Evolutionary conservation across 306 rosid species (phyloP), one percentile per base, ranked within the genome.

Genomic region (Acacia acuminata): DNA sequence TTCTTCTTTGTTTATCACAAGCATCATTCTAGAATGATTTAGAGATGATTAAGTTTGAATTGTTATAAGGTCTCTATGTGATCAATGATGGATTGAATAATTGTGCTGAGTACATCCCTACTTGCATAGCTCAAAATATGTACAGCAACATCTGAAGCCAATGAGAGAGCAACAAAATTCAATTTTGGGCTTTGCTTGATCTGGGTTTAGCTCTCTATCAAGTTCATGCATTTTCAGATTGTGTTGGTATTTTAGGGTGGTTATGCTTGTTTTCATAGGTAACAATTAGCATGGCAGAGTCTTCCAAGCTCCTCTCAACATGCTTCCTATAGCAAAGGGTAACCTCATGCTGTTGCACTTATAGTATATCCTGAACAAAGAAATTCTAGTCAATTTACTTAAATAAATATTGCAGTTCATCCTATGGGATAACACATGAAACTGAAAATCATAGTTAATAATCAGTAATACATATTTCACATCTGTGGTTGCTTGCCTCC

Each of bases 331-430:
- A 24, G 99, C 97, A 22, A 82, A 88, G 99, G 98, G 81, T 98
- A 94, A 43, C 99, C 99, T 87, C 97, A 96, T 96, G 95, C 99
- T 96, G 89, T 98, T 96, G 83, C 99, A 96, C 87, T 96, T 94
- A 58, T 96, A 96, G 86, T 96, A 96, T 73, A 84, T 84, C 76
- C 98, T 96, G 87, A 84, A 90, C 72, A 87, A 75, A 77, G 73
- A 50, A 63, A 66, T 22, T 67, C 75, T 47, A 74, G 58, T 82
- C 73, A n/a, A 50, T 72, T 79, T 84, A 74, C 64, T 75, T 87
- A 36, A 14, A 60, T 79, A 60, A 77, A 87, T 24, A 48, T 6
- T 16, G 68, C 20, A n/a, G 22, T 45, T 64, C 60, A 64, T n/a
- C 47, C 73, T 65, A 6, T 34, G 22, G 42, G 60, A 73, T 48